These are phyloP conservation scores for Nematocida sp. DNA, from an alignment of 371 early-diverging fungal genomes.

Conservation along the genomic window DNA sequence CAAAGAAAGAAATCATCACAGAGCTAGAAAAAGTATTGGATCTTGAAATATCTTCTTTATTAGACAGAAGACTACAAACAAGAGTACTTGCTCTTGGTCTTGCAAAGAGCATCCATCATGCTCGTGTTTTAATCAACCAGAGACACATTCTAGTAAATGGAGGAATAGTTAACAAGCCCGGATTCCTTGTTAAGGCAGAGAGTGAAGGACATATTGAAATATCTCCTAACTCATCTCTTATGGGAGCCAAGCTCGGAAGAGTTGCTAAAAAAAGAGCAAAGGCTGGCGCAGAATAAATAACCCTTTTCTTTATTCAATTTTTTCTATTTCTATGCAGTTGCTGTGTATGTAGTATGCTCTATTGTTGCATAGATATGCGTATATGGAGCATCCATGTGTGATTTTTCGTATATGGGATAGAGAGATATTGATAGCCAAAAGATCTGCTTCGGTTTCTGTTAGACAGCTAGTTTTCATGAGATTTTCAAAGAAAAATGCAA, in stretches of 20 bases:
- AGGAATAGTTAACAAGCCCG: conserved; percentile 63
- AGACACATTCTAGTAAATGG: conserved; percentile 65
- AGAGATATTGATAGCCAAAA: neutral
- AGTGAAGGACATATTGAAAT: conserved; percentile 65
- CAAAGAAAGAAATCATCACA: conserved; percentile 75
- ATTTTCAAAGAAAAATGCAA: neutral
- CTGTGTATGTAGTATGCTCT: neutral
- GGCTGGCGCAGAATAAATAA: conserved; percentile 41
- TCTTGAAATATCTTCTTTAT: conserved; percentile 90
- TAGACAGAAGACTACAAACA: conserved; percentile 98
- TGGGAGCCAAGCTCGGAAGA: conserved; percentile 19
- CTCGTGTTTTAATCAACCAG: conserved; percentile 88
- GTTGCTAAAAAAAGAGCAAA: conserved; percentile 24
- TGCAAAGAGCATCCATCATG: conserved; percentile 97
- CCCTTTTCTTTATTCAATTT: neutral
- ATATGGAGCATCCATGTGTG: neutral
- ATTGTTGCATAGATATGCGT: neutral
- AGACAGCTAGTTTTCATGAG: neutral
- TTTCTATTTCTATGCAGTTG: neutral
- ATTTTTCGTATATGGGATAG: neutral
- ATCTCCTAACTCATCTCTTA: conserved; percentile 45
- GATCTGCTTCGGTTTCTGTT: neutral
- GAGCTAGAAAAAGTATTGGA: conserved; percentile 96
- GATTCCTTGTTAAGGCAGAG: conserved; percentile 62
- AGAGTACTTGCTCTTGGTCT: conserved; percentile 95